A percentile compares a stretch with the other conserved stretches of the same genome.
These are phyloP conservation scores for Chrysopogon serrulatus DNA, from an alignment of 176 grass and related monocot species.

Conservation along the genomic window DNA sequence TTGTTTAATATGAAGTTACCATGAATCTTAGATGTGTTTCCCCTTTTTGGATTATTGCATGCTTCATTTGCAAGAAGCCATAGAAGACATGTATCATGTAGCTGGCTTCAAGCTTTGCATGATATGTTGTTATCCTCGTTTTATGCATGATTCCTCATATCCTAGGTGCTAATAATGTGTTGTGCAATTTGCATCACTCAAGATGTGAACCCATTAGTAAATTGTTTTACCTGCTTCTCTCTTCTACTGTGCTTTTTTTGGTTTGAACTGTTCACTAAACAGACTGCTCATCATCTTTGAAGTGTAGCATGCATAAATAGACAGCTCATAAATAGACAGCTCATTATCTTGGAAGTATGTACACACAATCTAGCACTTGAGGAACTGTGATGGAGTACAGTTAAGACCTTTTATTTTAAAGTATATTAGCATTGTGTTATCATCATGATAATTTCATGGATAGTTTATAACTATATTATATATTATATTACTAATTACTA, in stretches of 20 bases:
- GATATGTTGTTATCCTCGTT: not conserved
- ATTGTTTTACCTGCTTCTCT: not conserved
- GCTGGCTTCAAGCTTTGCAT: not conserved
- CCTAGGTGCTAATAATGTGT: not conserved
- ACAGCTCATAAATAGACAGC: not conserved
- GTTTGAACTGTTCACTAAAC: not conserved
- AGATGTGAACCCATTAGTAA: not conserved
- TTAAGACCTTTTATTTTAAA: not conserved
- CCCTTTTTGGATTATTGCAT: not conserved
- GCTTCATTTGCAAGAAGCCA: not conserved
- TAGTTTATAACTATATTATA: not conserved
- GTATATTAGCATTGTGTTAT: not conserved
- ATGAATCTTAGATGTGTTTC: not conserved
- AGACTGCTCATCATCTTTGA: not conserved
- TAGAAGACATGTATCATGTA: not conserved
- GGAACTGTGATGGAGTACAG: not conserved
- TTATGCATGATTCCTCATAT: slow-evolving; percentile 6
- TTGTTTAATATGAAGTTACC: not conserved
- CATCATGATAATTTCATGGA: not conserved
- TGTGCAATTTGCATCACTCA: not conserved
- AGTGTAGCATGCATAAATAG: not conserved
- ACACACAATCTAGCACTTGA: not conserved
- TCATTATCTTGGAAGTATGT: not conserved
- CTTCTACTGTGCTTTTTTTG: not conserved
- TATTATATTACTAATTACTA: not conserved